Base-by-base conservation (phyloP, 805 yeast genomes). In the Wickerhamiella cacticola region DNA sequence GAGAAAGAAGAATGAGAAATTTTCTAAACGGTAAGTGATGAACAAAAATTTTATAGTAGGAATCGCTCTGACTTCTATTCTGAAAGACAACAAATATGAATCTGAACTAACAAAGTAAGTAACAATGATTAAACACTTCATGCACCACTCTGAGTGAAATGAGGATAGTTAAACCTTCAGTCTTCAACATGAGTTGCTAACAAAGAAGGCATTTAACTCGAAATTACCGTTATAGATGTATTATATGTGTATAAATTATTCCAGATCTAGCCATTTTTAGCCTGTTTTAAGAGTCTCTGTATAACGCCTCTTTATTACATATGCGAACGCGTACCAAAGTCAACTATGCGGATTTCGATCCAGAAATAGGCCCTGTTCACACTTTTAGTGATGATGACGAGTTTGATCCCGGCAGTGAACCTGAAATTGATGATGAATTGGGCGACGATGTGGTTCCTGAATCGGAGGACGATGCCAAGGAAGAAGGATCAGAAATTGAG, bases 171-270 rank as follows among this genome's bases (percentile, higher is more conserved):
- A 54, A 50, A 52, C 57, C 64, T 61, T 61, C 64, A 61, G 64
- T 61, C 64, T 61, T 61, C 63, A 60, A 61, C 49, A 59, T 58
- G 64, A 61, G 62, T 59, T 41, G 50, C 57, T 54, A 54, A 54
- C 57, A 22, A 24, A 26, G 12, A 12, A 26, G 16, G 36, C n/a
- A n/a, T n/a, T n/a, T n/a, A n/a, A n/a, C n/a, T n/a, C n/a, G n/a
- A n/a, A n/a, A n/a, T n/a, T n/a, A n/a, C n/a, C n/a, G n/a, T n/a
- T n/a, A n/a, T n/a, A n/a, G n/a, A n/a, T n/a, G n/a, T n/a, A n/a
- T n/a, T n/a, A n/a, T n/a, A n/a, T n/a, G n/a, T n/a, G n/a, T n/a
- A n/a, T n/a, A n/a, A n/a, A n/a, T n/a, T n/a, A n/a, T n/a, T n/a
- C n/a, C n/a, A n/a, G n/a, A n/a, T n/a, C n/a, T n/a, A n/a, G n/a